Evolutionary conservation across 495 filamentous ascomycete genomes (phyloP).

Genomic region (Penicillium angulare): DNA sequence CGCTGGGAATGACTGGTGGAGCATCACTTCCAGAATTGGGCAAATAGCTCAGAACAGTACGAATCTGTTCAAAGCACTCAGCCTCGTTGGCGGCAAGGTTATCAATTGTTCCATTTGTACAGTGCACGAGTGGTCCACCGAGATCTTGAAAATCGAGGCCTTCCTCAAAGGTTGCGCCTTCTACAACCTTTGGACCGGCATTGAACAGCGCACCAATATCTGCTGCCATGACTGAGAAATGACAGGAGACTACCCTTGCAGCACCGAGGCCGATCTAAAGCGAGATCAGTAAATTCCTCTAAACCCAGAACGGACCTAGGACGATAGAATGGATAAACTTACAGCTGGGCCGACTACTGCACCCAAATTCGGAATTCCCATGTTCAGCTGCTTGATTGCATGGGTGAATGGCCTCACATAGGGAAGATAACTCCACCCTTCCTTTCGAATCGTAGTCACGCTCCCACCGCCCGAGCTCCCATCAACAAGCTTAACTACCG

Average conservation of each 20-base stretch:
- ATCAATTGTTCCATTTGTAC: slow-evolving; percentile 65
- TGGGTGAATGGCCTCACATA: slow-evolving; percentile 49
- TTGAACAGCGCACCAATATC: slow-evolving; percentile 62
- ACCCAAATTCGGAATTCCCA: slow-evolving; percentile 61
- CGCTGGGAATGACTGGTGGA: slow-evolving; percentile 46
- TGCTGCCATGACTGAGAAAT: slow-evolving; percentile 65
- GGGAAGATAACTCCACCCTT: slow-evolving; percentile 57
- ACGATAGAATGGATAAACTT: too few relatives aligned
- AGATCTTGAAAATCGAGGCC: slow-evolving; percentile 54
- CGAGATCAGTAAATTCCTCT: not conserved
- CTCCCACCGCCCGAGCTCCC: slow-evolving; percentile 61
- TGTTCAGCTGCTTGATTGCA: slow-evolving; percentile 56
- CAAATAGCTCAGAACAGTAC: slow-evolving; percentile 53
- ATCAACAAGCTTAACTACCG: slow-evolving; percentile 62
- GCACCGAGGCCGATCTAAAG: slow-evolving; percentile 58
- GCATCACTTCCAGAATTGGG: slow-evolving; percentile 55
- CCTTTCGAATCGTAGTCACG: slow-evolving; percentile 55
- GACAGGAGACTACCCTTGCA: slow-evolving; percentile 57
- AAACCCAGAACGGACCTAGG: too few relatives aligned
- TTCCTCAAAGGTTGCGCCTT: slow-evolving; percentile 60
- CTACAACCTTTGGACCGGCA: slow-evolving; percentile 62
- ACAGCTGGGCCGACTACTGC: slow-evolving; percentile 60
- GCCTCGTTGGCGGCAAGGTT: slow-evolving; percentile 59
- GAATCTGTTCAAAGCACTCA: slow-evolving; percentile 59
- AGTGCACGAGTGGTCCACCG: slow-evolving; percentile 58